These are phyloP conservation scores for Diplosphaera chodatii DNA, from an alignment of 139 green algal genomes.

Conservation along the genomic window DNA sequence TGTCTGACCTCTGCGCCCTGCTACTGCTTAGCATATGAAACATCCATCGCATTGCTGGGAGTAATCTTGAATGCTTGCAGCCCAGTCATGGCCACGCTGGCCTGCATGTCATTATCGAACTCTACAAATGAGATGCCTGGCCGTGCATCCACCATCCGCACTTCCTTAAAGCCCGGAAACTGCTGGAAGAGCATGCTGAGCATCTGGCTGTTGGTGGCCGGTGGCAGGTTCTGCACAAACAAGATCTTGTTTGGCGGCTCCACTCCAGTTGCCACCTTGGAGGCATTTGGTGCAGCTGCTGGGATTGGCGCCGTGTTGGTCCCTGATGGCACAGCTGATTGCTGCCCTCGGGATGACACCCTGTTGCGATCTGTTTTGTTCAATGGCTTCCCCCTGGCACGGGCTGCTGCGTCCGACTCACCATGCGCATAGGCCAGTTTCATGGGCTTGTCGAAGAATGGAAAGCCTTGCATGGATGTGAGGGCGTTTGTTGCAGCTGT, in stretches of 20 bases:
- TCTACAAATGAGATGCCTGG: slow-evolving; percentile 97
- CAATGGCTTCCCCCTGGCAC: slow-evolving; percentile 64
- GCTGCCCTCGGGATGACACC: too few species aligned
- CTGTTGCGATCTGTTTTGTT: slow-evolving; percentile 50
- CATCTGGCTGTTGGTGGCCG: slow-evolving; percentile 78
- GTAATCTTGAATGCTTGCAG: slow-evolving; percentile 95
- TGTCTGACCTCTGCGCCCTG: too few species aligned
- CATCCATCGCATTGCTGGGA: slow-evolving; percentile 72
- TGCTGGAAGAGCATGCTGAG: slow-evolving; percentile 91
- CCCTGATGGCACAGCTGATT: not conserved
- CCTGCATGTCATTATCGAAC: slow-evolving; percentile 76
- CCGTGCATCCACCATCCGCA: slow-evolving; percentile 83
- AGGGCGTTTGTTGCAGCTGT: slow-evolving; percentile 75
- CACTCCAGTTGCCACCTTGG: slow-evolving; percentile 1
- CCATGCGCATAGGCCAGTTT: slow-evolving; percentile 77
- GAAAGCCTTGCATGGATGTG: slow-evolving; percentile 90
- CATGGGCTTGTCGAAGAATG: slow-evolving; percentile 96
- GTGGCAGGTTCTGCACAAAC: slow-evolving; percentile 91
- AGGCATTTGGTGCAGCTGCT: not conserved
- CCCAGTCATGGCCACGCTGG: slow-evolving; percentile 62
- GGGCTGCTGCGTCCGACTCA: slow-evolving; percentile 86
- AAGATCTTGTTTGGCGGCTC: slow-evolving; percentile 85
- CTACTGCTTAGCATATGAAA: slow-evolving; percentile 92
- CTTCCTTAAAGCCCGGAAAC: slow-evolving; percentile 87
- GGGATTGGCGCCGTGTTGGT: too few species aligned